These are phyloP conservation scores for Rhododendron ferrugineum DNA, from an alignment of 148 eudicot genomes.

Conservation along the genomic window DNA sequence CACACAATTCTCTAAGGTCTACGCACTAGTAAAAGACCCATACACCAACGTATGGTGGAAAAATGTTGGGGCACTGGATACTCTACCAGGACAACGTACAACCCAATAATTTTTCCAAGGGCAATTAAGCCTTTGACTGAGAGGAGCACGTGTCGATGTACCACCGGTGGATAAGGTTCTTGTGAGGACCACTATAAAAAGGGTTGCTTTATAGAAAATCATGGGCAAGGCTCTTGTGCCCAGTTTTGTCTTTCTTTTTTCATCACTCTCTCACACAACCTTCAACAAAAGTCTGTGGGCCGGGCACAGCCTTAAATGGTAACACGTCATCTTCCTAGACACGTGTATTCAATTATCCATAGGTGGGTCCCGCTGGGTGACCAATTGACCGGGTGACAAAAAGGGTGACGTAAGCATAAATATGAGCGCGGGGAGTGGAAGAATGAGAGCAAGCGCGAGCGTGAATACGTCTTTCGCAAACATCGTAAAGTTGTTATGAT, in stretches of 20 bases:
- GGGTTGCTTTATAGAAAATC: slow-evolving; percentile 17
- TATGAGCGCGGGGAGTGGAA: no score
- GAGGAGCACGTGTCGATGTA: slow-evolving; percentile 16
- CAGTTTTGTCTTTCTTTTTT: background rate
- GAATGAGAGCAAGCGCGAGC: no score
- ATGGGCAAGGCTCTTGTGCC: slow-evolving; percentile 48
- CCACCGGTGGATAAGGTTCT: slow-evolving; percentile 4
- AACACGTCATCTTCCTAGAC: slow-evolving; percentile 25
- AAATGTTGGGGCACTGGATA: no score
- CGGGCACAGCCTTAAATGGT: background rate
- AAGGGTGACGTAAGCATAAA: no score
- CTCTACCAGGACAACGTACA: no score
- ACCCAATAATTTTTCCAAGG: no score
- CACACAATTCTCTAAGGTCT: no score
- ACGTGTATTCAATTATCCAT: slow-evolving; percentile 29
- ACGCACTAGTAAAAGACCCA: no score
- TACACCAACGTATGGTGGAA: no score
- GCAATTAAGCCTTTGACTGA: slow-evolving; percentile 9
- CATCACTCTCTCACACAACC: background rate
- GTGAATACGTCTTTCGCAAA: no score
- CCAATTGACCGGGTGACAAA: background rate
- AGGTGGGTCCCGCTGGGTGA: slow-evolving; percentile 3
- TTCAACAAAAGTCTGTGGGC: slow-evolving; percentile 4
- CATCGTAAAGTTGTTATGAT: no score
- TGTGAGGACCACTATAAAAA: slow-evolving; percentile 18